phyloP scores from a whole-genome alignment of 768 basidiomycete genomes.

The Xerocomellus chrysenteron region DNA sequence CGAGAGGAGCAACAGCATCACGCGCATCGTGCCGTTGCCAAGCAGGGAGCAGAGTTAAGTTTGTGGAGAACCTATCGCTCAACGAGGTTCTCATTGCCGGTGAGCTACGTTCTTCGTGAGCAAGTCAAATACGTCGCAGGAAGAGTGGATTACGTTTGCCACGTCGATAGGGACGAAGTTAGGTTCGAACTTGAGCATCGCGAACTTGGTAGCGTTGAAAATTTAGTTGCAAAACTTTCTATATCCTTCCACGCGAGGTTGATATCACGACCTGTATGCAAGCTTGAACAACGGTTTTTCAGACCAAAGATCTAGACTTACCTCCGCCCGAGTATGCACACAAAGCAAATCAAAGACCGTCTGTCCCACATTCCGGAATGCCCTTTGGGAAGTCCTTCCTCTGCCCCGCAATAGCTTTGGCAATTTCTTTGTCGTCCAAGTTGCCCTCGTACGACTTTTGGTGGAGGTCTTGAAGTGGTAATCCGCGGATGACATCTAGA shows the following conservation, averaged over 20 bases:
- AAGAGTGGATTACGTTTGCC: slow-evolving; percentile 52
- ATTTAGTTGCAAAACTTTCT: slow-evolving; percentile 99
- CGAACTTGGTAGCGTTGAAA: slow-evolving; percentile 98
- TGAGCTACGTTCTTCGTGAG: slow-evolving; percentile 51
- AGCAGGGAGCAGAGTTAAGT: slow-evolving; percentile 63
- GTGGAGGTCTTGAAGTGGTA: slow-evolving; percentile 76
- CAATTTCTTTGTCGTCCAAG: slow-evolving; percentile 88
- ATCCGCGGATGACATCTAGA: slow-evolving; percentile 88
- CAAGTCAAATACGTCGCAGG: neutral
- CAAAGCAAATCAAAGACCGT: slow-evolving; percentile 91
- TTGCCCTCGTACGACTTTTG: slow-evolving; percentile 88
- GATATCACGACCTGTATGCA: slow-evolving; percentile 80
- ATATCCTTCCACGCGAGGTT: slow-evolving; percentile 97
- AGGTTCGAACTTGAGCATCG: slow-evolving; percentile 94
- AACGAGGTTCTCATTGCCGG: slow-evolving; percentile 86
- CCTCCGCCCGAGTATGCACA: slow-evolving; percentile 93
- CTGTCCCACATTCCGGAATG: slow-evolving; percentile 97
- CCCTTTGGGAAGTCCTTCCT: slow-evolving; percentile 99
- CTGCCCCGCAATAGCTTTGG: slow-evolving; percentile 89
- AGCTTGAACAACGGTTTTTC: neutral
- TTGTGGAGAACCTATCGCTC: slow-evolving; percentile 97
- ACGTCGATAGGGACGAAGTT: slow-evolving; percentile 72
- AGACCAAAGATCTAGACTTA: slow-evolving; percentile 27
- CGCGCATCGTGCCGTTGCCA: too few species aligned
- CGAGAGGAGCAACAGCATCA: too few species aligned